These are phyloP conservation scores for Camelina neglecta DNA, from an alignment of 345 rosid species.

Conservation along the genomic window DNA sequence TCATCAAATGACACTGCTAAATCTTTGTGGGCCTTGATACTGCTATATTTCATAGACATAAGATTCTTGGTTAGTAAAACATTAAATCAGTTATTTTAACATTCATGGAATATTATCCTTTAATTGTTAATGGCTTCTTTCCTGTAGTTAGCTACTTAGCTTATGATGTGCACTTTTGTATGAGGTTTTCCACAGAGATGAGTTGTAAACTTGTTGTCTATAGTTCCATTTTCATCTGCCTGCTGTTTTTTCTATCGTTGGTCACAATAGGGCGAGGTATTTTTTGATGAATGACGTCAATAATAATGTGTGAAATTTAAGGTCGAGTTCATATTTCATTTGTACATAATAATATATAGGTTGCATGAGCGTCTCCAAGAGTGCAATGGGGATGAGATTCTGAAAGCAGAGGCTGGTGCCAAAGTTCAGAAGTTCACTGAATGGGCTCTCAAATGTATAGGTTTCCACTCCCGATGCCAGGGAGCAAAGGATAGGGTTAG, in stretches of 20 bases:
- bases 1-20: constrained; percentile 4
- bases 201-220: neutral
- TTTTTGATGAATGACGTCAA: neutral
- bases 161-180: neutral
- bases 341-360: constrained; percentile 45
- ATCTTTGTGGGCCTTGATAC: constrained; percentile 1
- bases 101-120: neutral
- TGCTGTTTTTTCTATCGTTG: neutral
- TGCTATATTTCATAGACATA: neutral
- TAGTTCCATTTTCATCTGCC: neutral
- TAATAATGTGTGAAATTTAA: neutral
- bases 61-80: neutral
- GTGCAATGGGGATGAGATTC: constrained; percentile 85
- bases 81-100: neutral
- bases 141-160: neutral
- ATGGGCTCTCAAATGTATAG: constrained; percentile 96
- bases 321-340: constrained; percentile 10
- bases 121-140: neutral
- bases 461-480: constrained; percentile 89
- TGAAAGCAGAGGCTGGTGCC: constrained; percentile 94
- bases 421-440: constrained; percentile 96
- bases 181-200: neutral
- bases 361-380: constrained; percentile 95
- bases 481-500: constrained; percentile 66
- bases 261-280: neutral